A percentile compares a stretch with the other conserved stretches of the same genome.
Conservation (phyloP, 192 early-diverging fungal genomes). For the Linnemannia schmuckeri region DNA sequence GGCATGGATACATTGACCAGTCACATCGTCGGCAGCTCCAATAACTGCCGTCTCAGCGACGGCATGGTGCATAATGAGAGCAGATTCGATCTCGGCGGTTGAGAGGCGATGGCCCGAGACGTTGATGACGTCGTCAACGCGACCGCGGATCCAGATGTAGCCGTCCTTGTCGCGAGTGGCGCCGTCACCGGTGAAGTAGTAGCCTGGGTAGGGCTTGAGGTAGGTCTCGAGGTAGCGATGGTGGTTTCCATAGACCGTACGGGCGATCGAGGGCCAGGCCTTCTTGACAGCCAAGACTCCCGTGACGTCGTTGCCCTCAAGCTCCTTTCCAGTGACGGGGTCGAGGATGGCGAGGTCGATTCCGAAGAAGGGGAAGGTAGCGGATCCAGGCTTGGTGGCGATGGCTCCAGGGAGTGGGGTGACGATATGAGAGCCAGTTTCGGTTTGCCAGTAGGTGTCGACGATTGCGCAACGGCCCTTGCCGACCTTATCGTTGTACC, state of each 20-base stretch:
- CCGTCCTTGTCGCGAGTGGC: conserved; percentile 92
- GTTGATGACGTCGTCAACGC: conserved; percentile 93
- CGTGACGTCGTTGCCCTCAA: conserved; percentile 87
- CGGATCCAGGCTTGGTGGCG: conserved; percentile 93
- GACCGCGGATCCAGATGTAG: conserved; percentile 96
- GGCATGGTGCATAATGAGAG: conserved; percentile 80
- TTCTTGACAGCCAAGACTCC: conserved; percentile 92
- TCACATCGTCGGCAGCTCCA: conserved; percentile 88
- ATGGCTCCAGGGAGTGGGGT: conserved; percentile 92
- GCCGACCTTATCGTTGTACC: conserved; percentile 95
- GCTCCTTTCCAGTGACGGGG: conserved; percentile 84
- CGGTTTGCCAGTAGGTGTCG: conserved; percentile 96
- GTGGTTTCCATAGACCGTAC: conserved; percentile 94
- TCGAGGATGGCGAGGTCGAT: conserved; percentile 90
- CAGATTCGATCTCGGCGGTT: conserved; percentile 95
- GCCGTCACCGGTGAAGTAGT: conserved; percentile 98
- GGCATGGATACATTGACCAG: conserved; percentile 91
- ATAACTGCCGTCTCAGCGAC: conserved; percentile 94
- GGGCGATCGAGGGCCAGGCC: conserved; percentile 93
- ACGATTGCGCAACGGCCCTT: conserved; percentile 91
- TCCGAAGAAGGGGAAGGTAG: conserved; percentile 98
- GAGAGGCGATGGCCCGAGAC: conserved; percentile 95
- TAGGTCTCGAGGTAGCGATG: conserved; percentile 94
- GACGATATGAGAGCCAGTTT: conserved; percentile 94
- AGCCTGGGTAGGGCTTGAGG: conserved; percentile 88